Conservation (phyloP, 768 basidiomycete genomes). For the Russula lepida region DNA sequence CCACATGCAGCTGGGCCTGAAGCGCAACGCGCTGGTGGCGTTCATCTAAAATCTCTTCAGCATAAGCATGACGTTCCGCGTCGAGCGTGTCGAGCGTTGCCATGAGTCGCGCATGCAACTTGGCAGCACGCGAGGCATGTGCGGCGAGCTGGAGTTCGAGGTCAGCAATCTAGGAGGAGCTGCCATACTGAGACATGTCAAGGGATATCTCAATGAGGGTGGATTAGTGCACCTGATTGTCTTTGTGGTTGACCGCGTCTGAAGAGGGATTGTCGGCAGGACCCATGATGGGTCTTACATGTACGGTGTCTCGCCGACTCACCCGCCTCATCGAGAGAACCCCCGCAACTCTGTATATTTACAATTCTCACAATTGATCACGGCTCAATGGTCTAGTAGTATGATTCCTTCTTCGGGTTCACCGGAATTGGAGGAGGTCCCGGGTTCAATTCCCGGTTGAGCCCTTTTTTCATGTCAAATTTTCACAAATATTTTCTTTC, state of each 20-base stretch:
- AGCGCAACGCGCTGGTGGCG: slow-evolving; percentile 30
- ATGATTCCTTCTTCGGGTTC: slow-evolving; percentile 31
- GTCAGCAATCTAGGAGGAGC: slow-evolving; percentile 20
- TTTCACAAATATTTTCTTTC: no score
- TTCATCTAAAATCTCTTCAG: slow-evolving; percentile 33
- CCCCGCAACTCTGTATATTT: neutral
- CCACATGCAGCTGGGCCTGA: slow-evolving; percentile 30
- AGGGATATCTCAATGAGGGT: neutral
- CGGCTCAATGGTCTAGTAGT: slow-evolving; percentile 31
- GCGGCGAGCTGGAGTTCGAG: slow-evolving; percentile 31
- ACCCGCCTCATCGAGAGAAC: no score
- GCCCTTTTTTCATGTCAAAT: slow-evolving; percentile 22
- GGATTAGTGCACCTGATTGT: slow-evolving; percentile 7
- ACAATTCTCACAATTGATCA: neutral
- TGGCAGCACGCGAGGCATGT: slow-evolving; percentile 33
- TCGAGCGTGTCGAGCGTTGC: slow-evolving; percentile 46
- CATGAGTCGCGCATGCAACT: slow-evolving; percentile 39
- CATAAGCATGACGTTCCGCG: slow-evolving; percentile 33
- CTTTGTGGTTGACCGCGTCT: neutral
- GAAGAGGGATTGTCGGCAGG: neutral
- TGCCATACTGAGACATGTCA: slow-evolving; percentile 13
- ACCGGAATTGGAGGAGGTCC: slow-evolving; percentile 30
- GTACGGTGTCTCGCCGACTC: no score
- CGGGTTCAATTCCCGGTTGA: slow-evolving; percentile 37
- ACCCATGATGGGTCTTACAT: slow-evolving; percentile 1